Evolutionary conservation across 225 moss, liverwort and hornwort genomes (phyloP), one percentile per base, ranked within the genome.

Genomic region (Lunularia cruciata): DNA sequence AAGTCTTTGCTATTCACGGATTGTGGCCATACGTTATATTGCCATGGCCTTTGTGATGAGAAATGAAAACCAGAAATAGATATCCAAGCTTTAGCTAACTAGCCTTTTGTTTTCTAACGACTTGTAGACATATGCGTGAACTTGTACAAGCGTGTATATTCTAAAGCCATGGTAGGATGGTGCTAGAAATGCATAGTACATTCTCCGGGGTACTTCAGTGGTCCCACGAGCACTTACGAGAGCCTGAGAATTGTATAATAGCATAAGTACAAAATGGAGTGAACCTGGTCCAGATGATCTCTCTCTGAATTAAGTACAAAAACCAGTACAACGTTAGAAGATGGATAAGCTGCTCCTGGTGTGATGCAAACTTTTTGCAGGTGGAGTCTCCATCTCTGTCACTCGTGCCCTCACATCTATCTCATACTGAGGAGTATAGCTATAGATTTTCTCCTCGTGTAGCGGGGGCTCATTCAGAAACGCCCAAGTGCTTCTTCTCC

Each of bases 401-500:
- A 47, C 65, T 26, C 10, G 37, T 60, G 60, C 28, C 31, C 65
- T 18, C 46, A 65, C 65, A 20, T 46, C 46, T 12, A 46, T n/a
- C 9, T 30, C 45, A 32, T 30, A 65, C 46, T 65, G 65, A 16
- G 65, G 23, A 3, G 22, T 16, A 47, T 47, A 65, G n/a, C 65
- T 65, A 7, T 46, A 8, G 47, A 8, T 28, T 19, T 32, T 33
- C 2, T 47, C 43, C 63, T 63, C 63, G 16, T 46, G 26, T 25
- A 46, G 65, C 16, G 46, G 65, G 45, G 65, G 46, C 65, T 65
- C 65, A 33, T 65, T 64, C 20, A 64, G 46, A 45, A 42, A 45
- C 8, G 42, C 63, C 43, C 28, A 64, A 26, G 1, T 65, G 47
- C 65, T 65, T 47, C 31, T 65, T 18, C 65, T 65, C 46, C 46